phyloP scores from a whole-genome alignment of 306 rosid genomes.

The Oxytropis ochrocephala region DNA sequence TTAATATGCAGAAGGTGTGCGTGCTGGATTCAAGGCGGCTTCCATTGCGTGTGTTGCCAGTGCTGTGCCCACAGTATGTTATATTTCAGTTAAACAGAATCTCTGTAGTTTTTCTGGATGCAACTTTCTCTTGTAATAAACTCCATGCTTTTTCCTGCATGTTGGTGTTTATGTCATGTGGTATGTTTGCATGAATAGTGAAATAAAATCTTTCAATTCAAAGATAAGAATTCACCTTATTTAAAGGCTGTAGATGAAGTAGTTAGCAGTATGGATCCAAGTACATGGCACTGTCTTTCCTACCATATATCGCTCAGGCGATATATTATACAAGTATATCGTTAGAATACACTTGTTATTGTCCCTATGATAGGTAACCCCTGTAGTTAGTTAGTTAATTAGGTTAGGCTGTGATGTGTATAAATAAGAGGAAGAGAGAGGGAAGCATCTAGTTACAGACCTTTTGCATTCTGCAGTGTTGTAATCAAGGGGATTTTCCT shows the following conservation, averaged over 20 bases:
- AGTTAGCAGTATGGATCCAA: background rate
- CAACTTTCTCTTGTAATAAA: background rate
- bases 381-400: background rate
- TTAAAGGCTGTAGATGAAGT: background rate
- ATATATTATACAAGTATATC: background rate
- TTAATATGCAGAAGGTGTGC: conserved; percentile 69
- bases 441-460: background rate
- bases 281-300: background rate
- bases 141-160: background rate
- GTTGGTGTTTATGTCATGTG: background rate
- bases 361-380: background rate
- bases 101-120: background rate
- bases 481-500: background rate
- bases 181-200: background rate
- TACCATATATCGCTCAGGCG: background rate
- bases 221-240: background rate
- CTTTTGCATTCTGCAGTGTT: background rate
- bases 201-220: background rate
- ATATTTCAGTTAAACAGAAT: background rate
- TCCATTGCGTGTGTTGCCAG: conserved; percentile 41
- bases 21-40: conserved; percentile 76
- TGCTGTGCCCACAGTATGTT: conserved; percentile 74
- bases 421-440: background rate
- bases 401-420: background rate
- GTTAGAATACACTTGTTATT: background rate